Base-by-base conservation (phyloP, 179 eudicot species). In the Beta macrorhiza region DNA sequence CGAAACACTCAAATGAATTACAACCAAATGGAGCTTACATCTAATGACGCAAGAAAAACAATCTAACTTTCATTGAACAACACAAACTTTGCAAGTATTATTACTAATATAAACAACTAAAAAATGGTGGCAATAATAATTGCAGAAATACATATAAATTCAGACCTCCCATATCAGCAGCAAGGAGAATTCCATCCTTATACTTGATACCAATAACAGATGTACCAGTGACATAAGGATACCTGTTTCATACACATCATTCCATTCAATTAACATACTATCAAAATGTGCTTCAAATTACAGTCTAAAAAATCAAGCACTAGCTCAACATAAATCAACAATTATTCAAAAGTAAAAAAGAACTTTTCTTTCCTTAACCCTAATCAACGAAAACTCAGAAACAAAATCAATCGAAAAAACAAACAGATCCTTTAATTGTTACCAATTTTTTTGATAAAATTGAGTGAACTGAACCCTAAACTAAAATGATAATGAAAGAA, bases 91-190 rank as follows among this genome's bases (percentile, higher is more conserved):
- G 75, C 8, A 47, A 17, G n/a, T 1, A 51, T 45, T 19, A 42
- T 20, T 49, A 12, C 75, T 72, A 8, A 29, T 55, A 0, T 53
- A 14, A 55, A 29, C 17, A 7, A 56, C 14, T 11, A 56, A 5
- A 37, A 57, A 64, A 7, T 45, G 69, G 47, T 14, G 13, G 45
- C 53, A 79, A 2, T 16, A 67, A 79, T 65, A 75, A 57, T 7
- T 44, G 17, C 25, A 82, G 2, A 67, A n/a, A 20, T 56, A 55
- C 47, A n/a, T 49, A 11, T 7, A 63, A 59, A 74, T 82, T 20
- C 87, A 70, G 20, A 95, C 99, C 99, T 92, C 98, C 99, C 99
- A 94, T 94, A 87, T 96, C 99, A 89, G 98, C 96, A 85, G 91
- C 96, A 89, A 96, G 87, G 80, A 94, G 96, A 78, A 96, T 82